A percentile compares a stretch with the other conserved stretches of the same genome.
Evolutionary conservation across 305 asterid species (phyloP).

Genomic region (Rubia peregrina): DNA sequence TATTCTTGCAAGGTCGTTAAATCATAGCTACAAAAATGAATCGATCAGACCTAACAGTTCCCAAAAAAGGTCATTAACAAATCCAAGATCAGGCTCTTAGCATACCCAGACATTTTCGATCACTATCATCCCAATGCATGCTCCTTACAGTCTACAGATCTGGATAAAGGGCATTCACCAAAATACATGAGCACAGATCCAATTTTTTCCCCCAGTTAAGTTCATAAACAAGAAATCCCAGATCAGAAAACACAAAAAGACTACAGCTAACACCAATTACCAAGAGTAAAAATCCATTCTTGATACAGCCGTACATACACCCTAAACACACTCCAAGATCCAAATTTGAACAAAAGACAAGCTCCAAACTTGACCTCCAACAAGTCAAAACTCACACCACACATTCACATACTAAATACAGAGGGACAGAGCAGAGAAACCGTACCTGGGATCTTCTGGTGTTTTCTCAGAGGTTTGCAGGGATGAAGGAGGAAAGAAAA

Average conservation of each 20-base stretch:
- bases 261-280: neutral
- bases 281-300: neutral
- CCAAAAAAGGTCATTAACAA: neutral
- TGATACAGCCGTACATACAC: conserved; percentile 4
- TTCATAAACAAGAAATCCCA: conserved; percentile 13
- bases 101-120: neutral
- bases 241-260: conserved; percentile 14
- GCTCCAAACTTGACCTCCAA: neutral
- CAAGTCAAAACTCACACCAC: neutral
- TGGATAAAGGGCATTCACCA: conserved; percentile 4
- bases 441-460: conserved; percentile 24
- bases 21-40: neutral
- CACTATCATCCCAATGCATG: neutral
- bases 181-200: conserved; percentile 14
- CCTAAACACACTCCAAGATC: conserved; percentile 11
- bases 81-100: conserved; percentile 16
- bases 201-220: neutral
- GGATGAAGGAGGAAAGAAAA: conserved; percentile 8
- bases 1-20: neutral
- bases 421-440: conserved; percentile 13
- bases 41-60: too few species aligned
- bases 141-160: conserved; percentile 22
- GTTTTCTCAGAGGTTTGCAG: conserved; percentile 19
- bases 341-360: neutral
- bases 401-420: neutral